Percentiles rank a stretch among this genome's conserved stretches.
Conservation (phyloP, 1,284 basidiomycete species). For the Coniophora puteana region DNA sequence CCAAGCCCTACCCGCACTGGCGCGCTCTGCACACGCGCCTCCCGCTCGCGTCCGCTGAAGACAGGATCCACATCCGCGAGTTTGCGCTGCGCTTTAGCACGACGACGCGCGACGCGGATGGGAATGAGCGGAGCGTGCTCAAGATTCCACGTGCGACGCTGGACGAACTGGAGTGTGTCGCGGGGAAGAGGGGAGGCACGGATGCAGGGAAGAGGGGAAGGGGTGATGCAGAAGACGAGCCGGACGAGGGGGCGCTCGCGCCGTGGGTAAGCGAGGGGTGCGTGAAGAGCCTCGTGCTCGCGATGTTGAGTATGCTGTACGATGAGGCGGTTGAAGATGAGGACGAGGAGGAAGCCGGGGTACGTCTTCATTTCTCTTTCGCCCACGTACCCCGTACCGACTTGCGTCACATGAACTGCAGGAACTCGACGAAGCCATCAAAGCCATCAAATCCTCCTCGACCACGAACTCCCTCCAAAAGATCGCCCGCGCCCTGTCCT, state of each 20-base stretch:
- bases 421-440: slow-evolving; percentile 43
- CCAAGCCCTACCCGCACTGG: slow-evolving; percentile 46
- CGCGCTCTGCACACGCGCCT: slow-evolving; percentile 42
- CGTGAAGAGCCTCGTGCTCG: slow-evolving; percentile 54
- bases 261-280: slow-evolving; percentile 64
- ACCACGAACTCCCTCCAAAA: slow-evolving; percentile 2
- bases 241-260: slow-evolving; percentile 37
- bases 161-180: slow-evolving; percentile 68
- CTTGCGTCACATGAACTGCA: slow-evolving; percentile 22
- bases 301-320: slow-evolving; percentile 55
- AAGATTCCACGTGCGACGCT: slow-evolving; percentile 51
- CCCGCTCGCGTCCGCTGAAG: slow-evolving; percentile 43
- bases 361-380: slow-evolving; percentile 21
- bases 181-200: too few species aligned
- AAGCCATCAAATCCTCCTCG: slow-evolving; percentile 38
- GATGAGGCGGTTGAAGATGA: slow-evolving; percentile 38
- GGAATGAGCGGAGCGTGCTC: too few species aligned
- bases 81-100: slow-evolving; percentile 65
- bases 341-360: slow-evolving; percentile 35
- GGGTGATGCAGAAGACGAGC: slow-evolving; percentile 37
- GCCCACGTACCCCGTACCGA: background rate
- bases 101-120: too few species aligned
- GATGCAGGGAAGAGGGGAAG: too few species aligned
- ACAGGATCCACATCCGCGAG: slow-evolving; percentile 68
- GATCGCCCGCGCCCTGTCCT: background rate